A percentile compares a stretch with the other conserved stretches of the same genome.
These are phyloP conservation scores for Fistulina hepatica DNA, from an alignment of 1,284 basidiomycete species.

Conservation along the genomic window DNA sequence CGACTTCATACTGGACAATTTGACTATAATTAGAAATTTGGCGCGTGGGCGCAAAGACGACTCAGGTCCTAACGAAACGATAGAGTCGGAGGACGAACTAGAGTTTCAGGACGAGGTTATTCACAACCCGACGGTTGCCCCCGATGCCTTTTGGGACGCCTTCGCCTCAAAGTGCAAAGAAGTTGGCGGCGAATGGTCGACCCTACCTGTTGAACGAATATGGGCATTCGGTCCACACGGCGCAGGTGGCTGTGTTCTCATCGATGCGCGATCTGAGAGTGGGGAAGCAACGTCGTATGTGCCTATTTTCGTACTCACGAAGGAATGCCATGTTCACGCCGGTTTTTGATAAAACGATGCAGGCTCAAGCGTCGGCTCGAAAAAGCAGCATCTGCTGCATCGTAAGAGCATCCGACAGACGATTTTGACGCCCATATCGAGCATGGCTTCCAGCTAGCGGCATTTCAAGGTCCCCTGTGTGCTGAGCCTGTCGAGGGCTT, in stretches of 20 bases:
- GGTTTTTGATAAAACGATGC: conserved; percentile 11
- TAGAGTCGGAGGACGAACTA: conserved; percentile 22
- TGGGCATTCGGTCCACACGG: conserved; percentile 91
- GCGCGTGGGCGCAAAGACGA: conserved; percentile 3
- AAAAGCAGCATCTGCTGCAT: conserved; percentile 22
- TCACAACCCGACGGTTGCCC: conserved; percentile 50
- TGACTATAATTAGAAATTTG: conserved; percentile 25
- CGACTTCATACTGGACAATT: conserved; percentile 71
- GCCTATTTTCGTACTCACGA: conserved; percentile 2
- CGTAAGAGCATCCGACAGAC: conserved; percentile 25
- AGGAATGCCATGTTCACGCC: conserved; percentile 1
- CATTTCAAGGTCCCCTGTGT: conserved; percentile 89
- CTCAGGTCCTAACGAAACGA: conserved; percentile 16
- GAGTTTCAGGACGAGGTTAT: conserved; percentile 46
- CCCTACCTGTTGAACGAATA: conserved; percentile 53
- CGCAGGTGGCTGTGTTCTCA: conserved; percentile 78
- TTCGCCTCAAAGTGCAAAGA: conserved; percentile 57
- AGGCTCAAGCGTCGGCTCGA: conserved; percentile 43
- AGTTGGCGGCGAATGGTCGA: conserved; percentile 75
- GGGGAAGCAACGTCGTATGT: conserved; percentile 42
- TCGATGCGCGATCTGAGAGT: conserved; percentile 52
- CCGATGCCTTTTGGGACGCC: conserved; percentile 75
- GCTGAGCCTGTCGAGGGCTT: conserved; percentile 92
- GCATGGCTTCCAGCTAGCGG: conserved; percentile 91
- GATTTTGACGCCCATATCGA: conserved; percentile 82